Base-by-base conservation (phyloP, 148 eudicot species). In the Rhododendron kiyosumense region DNA sequence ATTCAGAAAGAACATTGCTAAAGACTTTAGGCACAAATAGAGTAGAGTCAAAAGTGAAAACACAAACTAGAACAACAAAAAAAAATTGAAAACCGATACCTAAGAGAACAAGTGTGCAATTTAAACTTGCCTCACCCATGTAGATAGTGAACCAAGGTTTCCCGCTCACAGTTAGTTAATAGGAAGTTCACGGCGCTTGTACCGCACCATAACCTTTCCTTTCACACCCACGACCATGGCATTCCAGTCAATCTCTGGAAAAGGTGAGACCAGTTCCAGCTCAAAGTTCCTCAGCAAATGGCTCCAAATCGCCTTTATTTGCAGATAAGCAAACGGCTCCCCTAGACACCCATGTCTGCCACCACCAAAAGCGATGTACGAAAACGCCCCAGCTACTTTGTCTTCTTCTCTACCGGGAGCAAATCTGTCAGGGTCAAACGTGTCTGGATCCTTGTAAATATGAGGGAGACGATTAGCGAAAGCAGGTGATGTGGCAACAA, bases 191-290 rank as follows among this genome's bases (percentile, higher is more conserved):
- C 92, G 87, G 85, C 94, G 94, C 92, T 92, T 94, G 91, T 92
- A 92, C 61, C 93, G 85, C 59, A 94, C 96, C 94, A 92, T 94
- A 20, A 94, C 94, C 85, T 94, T 89, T 34, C 96, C 96, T 88
- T 94, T 91, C 49, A 94, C 94, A 30, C 96, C 96, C 76, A 92
- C 94, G 17, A 92, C 96, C 94, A 94, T 92, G 30, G 96, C 96
- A 83, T 96, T 96, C 99, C 99, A 96, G 71, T 96, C 98, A n/a
- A 91, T 94, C 92, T 95, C 99, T 0, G 99, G 99, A 78, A 96
- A 96, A 9, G 99, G 99, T 38, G 99, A 96, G 80, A 96, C 78
- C 65, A 96, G 88, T 86, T 96, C 99, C 83, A 96, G 85, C 87
- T 96, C 99, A 74, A 96, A 96, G 61, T 96, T 96, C 59, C 99